Evolutionary conservation across 164 flowering plant species (phyloP), one percentile per base, ranked within the genome.

Genomic region (Chimonanthus salicifolius): DNA sequence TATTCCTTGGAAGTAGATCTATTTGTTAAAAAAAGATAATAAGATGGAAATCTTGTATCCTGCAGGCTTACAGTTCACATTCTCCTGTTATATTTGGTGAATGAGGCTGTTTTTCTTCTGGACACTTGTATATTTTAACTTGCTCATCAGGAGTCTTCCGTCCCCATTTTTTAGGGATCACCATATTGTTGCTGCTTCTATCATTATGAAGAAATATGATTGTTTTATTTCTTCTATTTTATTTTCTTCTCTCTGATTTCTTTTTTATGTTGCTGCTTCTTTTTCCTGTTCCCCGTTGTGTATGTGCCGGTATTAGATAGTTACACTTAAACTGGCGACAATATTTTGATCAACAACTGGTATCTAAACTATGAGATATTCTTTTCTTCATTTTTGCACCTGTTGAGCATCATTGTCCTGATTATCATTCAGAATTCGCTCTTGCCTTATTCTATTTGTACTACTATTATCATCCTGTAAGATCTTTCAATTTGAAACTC

Each of bases 331-430:
- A 70, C 33, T 72, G 75, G 74, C 71, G 79, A 68, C 50, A 47
- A 69, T 76, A 74, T 79, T 75, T 84, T 77, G 72, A 67, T 79
- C 78, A 63, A n/a, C n/a, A n/a, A 49, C 85, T 76, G 70, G 50
- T 60, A 73, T 74, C 84, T 84, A 75, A 71, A 74, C 70, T 76
- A 78, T 78, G 16, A 72, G 75, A 80, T 68, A 71, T 79, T 84
- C 85, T 76, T 79, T 78, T 33, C 33, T 33, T 84, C 84, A 74
- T 78, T 75, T 81, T 82, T 85, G 80, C 79, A 85, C 83, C 89
- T 83, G 69, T 76, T 86, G 86, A 80, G 80, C 84, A 82, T 80
- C 71, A 77, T 75, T 84, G 84, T 81, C 84, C 82, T 81, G 77
- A 75, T 82, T 74, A 67, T 84, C 86, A 73, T 81, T 89, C 86